phyloP scores from a whole-genome alignment of 2,329 filamentous ascomycete species.

The Fusarium lateritium region DNA sequence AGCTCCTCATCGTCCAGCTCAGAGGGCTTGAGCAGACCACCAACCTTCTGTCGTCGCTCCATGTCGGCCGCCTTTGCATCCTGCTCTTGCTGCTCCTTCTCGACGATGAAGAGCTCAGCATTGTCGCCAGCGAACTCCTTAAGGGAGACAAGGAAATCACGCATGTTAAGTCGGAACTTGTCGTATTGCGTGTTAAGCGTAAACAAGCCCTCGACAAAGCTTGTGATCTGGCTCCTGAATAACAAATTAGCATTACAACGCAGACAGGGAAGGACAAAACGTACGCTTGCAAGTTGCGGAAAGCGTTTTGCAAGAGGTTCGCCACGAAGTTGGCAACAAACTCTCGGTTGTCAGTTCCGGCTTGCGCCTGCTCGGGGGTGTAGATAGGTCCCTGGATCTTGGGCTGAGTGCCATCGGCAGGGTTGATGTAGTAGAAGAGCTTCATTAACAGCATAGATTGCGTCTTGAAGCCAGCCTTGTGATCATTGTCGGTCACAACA shows the following conservation, averaged over 20 bases:
- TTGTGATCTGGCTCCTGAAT: constrained; percentile 83
- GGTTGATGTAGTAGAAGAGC: constrained; percentile 96
- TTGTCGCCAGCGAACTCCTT: constrained; percentile 98
- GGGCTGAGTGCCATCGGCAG: constrained; percentile 75
- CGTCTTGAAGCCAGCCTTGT: constrained; percentile 99
- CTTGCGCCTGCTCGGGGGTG: constrained; percentile 82
- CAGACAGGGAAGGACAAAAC: constrained; percentile 54
- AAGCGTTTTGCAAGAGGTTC: constrained; percentile 87
- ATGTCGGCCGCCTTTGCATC: constrained; percentile 90
- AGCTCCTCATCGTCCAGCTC: constrained; percentile 93
- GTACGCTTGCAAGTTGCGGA: constrained; percentile 92
- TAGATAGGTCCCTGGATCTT: constrained; percentile 97
- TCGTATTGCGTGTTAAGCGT: constrained; percentile 88
- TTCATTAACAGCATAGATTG: constrained; percentile 94
- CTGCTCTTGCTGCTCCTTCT: constrained; percentile 91
- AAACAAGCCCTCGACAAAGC: constrained; percentile 92
- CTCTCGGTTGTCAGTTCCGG: constrained; percentile 89
- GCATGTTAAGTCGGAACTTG: constrained; percentile 95
- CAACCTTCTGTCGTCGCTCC: constrained; percentile 93
- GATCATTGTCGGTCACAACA: constrained; percentile 95
- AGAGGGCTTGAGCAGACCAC: constrained; percentile 96
- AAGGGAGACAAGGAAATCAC: constrained; percentile 96
- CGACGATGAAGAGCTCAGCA: constrained; percentile 91
- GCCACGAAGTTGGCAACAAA: constrained; percentile 92
- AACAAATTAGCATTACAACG: constrained; percentile 53